Evolutionary conservation across 2,329 filamentous ascomycete genomes (phyloP).

Genomic region (Claviceps cyperi): DNA sequence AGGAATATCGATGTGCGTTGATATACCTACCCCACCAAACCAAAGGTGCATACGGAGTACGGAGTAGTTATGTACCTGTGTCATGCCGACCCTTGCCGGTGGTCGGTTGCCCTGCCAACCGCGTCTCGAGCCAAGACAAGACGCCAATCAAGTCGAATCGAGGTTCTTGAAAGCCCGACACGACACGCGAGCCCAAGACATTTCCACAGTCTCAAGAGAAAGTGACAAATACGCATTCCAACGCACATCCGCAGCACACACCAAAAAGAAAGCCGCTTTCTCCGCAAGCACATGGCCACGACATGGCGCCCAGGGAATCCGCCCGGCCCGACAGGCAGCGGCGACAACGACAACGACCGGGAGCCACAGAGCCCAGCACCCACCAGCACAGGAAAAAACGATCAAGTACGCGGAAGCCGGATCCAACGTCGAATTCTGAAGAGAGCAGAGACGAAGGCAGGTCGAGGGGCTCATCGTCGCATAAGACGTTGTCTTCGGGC

Average conservation of each 20-base stretch:
- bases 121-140: not conserved
- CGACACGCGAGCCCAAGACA: constrained; percentile 1
- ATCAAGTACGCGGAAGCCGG: constrained; percentile 18
- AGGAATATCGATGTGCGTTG: no score
- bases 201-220: not conserved
- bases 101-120: constrained; percentile 4
- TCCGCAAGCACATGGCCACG: not conserved
- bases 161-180: not conserved
- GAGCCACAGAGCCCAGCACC: constrained; percentile 15
- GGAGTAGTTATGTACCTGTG: not conserved
- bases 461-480: constrained; percentile 8
- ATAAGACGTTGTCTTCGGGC: constrained; percentile 28
- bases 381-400: constrained; percentile 23
- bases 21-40: no score
- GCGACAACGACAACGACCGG: constrained; percentile 15
- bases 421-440: constrained; percentile 16
- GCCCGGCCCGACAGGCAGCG: constrained; percentile 10
- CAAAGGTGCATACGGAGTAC: no score
- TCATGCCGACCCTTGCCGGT: not conserved
- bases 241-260: not conserved
- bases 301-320: constrained; percentile 5
- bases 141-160: not conserved
- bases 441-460: constrained; percentile 15
- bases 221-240: constrained; percentile 5
- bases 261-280: not conserved